phyloP scores from a whole-genome alignment of 1,139 yeast species.

The Ogataea hybrid region DNA sequence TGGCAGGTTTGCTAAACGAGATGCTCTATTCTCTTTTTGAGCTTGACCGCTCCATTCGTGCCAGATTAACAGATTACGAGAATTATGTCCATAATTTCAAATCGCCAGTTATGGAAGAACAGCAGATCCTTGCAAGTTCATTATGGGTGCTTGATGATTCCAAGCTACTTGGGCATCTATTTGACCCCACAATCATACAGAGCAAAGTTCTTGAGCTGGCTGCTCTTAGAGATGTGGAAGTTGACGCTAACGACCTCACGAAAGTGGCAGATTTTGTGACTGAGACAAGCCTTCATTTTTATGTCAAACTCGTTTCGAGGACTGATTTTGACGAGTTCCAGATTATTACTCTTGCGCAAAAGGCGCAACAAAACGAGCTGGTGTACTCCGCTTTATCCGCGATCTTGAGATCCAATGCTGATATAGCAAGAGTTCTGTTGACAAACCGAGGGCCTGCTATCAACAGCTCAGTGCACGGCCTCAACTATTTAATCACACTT shows the following conservation, averaged over 20 bases:
- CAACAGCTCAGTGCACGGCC: background rate
- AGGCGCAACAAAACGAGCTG: background rate
- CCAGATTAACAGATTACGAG: background rate
- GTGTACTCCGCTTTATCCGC: conserved; percentile 1
- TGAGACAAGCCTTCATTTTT: background rate
- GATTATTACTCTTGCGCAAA: background rate
- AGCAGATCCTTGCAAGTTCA: conserved; percentile 18
- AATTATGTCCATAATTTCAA: conserved; percentile 4
- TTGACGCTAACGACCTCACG: background rate
- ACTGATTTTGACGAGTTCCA: background rate
- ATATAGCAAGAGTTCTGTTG: background rate
- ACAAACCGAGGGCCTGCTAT: background rate
- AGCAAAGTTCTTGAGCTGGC: conserved; percentile 5
- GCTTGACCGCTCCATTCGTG: conserved; percentile 4
- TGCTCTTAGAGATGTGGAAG: background rate
- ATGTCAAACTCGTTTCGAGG: background rate
- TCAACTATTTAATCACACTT: conserved; percentile 5
- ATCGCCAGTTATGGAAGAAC: background rate
- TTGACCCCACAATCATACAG: conserved; percentile 12
- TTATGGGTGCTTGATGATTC: conserved; percentile 26
- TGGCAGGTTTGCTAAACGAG: conserved; percentile 39
- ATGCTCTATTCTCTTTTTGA: conserved; percentile 36
- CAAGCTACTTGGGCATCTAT: conserved; percentile 14
- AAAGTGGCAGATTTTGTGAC: background rate
- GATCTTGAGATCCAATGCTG: conserved; percentile 1